These are phyloP conservation scores for Cytospora piceicola DNA, from an alignment of 2,329 filamentous ascomycete species.

Conservation along the genomic window DNA sequence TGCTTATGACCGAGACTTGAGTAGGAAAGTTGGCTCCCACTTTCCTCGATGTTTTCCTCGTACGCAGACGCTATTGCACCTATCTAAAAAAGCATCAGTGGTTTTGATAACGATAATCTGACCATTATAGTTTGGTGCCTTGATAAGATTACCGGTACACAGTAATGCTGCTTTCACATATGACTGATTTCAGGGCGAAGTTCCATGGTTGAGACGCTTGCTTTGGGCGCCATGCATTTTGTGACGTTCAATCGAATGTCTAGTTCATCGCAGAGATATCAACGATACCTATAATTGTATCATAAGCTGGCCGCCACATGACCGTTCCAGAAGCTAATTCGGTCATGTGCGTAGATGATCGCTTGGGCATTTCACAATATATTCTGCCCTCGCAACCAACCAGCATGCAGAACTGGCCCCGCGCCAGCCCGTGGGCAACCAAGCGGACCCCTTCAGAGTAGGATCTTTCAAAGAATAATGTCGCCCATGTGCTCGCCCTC, in stretches of 20 bases:
- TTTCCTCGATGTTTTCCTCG: no score
- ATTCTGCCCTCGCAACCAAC: constrained; percentile 46
- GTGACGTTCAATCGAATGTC: constrained; percentile 10
- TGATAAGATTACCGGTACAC: background rate
- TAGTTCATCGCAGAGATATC: constrained; percentile 13
- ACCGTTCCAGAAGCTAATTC: background rate
- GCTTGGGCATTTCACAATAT: constrained; percentile 54
- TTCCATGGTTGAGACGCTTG: constrained; percentile 10
- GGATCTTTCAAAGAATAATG: constrained; percentile 61
- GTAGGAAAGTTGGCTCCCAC: no score
- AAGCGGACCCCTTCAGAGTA: constrained; percentile 20
- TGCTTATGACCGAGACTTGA: no score
- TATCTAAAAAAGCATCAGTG: no score
- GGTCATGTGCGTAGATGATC: constrained; percentile 26
- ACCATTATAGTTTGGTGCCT: background rate
- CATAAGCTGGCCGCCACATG: constrained; percentile 30
- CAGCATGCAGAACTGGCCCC: constrained; percentile 19
- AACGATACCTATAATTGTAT: constrained; percentile 30
- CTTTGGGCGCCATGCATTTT: constrained; percentile 11
- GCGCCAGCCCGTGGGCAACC: constrained; percentile 22
- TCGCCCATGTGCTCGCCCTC: constrained; percentile 84
- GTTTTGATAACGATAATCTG: background rate
- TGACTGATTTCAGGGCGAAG: background rate
- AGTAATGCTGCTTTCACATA: background rate
- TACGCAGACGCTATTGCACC: no score